Evolutionary conservation across 2,329 filamentous ascomycete genomes (phyloP), one percentile per base, ranked within the genome.

Genomic region (Rhynchosporium graminicola): DNA sequence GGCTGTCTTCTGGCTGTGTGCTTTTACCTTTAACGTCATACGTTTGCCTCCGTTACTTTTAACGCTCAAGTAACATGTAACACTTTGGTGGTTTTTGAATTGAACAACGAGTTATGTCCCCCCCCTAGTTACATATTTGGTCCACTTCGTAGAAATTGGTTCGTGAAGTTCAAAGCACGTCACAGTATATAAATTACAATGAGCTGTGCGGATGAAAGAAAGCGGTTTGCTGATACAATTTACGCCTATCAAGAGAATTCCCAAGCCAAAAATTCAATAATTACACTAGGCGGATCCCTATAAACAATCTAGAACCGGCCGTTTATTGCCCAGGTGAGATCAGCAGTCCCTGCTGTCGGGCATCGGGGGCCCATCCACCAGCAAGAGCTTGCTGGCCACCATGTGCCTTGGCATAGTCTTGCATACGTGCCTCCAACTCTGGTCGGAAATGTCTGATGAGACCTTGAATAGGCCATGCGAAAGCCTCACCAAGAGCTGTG

Each of bases 401-500:
- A 66, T 85, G 78, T 80, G 89, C 83, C 74, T 87, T 77, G 26
- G 90, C 85, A 75, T 90, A 95, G 71, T 91, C 86, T 76, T 87
- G 84, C 83, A 99, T 96, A 71, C 94, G 87, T 58, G 88, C 90
- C 84, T 98, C 93, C 57, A 99, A 83, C 80, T 99, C 93, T 50
- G 94, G 95, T 72, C 95, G 87, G 85, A 99, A 99, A 80, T 99
- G 95, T 74, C 95, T 89, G 79, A 99, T 99, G 64, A 99, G 85
- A 77, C 95, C 95, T 80, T 99, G 95, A 69, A 99, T 89, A 67
- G 95, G 95, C 95, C 95, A 99, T 67, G 95, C 93, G 72, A 99
- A 99, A 66, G 95, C 95, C 82, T 99, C 95, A 63, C 95, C 95
- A 68, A 99, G 82, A 78, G 94, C 88, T 90, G 66, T 31, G 28